phyloP scores from a whole-genome alignment of 306 rosid genomes.

The Delonix regia region DNA sequence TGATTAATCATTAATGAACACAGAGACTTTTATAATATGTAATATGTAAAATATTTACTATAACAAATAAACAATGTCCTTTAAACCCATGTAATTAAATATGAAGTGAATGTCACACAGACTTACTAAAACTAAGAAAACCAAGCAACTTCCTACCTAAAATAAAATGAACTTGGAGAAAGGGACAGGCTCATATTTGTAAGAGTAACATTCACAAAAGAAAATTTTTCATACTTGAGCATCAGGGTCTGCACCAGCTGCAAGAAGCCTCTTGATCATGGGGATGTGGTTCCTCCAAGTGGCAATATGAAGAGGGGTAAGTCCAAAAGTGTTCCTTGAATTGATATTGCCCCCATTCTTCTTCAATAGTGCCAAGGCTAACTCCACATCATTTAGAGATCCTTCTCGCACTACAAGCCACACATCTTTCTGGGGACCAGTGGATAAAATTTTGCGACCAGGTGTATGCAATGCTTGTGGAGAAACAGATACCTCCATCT shows the following conservation, averaged over 20 bases:
- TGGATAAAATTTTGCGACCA: conserved; percentile 48
- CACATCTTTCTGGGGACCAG: conserved; percentile 59
- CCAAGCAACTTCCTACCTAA: not conserved
- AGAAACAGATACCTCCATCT: conserved; percentile 50
- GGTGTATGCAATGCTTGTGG: conserved; percentile 54
- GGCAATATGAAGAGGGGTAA: conserved; percentile 94
- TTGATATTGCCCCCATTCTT: conserved; percentile 83
- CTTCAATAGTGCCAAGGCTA: conserved; percentile 63
- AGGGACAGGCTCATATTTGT: conserved; percentile 3
- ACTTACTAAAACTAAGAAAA: conserved; percentile 13
- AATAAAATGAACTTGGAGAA: conserved; percentile 13
- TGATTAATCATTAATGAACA: not conserved
- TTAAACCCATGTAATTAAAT: not conserved
- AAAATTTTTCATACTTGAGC: conserved; percentile 69
- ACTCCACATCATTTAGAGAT: conserved; percentile 75
- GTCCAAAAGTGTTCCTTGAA: conserved; percentile 70
- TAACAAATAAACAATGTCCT: not conserved
- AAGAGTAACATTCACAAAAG: conserved; percentile 15
- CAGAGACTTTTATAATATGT: not conserved
- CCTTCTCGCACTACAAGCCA: conserved; percentile 81
- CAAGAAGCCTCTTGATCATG: conserved; percentile 85
- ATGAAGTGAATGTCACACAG: not conserved
- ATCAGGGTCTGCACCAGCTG: conserved; percentile 94
- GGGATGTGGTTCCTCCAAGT: conserved; percentile 95
- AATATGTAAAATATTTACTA: not conserved